Conservation (phyloP, 2,329 filamentous ascomycete genomes). For the Fusarium pseudocircinatum region DNA sequence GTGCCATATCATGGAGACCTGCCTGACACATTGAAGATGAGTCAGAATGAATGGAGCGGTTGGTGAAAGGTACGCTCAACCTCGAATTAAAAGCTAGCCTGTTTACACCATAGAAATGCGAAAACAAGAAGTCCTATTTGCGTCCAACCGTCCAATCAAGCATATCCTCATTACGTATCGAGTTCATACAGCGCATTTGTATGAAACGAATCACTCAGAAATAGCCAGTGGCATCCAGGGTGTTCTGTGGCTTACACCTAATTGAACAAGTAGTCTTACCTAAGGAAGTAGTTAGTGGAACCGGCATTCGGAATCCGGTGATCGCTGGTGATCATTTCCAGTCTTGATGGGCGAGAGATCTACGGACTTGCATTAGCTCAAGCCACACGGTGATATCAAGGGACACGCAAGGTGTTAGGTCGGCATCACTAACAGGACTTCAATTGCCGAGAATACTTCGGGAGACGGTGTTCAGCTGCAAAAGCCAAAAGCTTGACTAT, state of each 20-base stretch:
- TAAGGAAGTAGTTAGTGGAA: background rate
- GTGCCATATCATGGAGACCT: no score
- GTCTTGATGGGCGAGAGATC: fast-evolving
- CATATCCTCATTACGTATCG: background rate
- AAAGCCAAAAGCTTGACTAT: no score
- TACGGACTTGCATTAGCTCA: background rate
- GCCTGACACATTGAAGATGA: background rate
- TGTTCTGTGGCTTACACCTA: background rate
- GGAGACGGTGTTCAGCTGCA: background rate
- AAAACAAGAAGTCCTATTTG: background rate
- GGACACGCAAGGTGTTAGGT: background rate
- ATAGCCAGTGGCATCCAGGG: fast-evolving
- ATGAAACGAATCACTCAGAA: no score
- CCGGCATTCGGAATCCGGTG: background rate
- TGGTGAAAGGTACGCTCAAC: background rate
- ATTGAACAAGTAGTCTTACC: no score
- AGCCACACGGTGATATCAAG: background rate
- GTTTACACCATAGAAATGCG: background rate
- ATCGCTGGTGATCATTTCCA: background rate
- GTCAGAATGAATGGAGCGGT: background rate
- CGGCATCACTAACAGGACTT: background rate
- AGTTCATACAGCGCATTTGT: fast-evolving
- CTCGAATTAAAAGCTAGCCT: background rate
- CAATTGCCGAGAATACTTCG: background rate
- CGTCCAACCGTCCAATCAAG: background rate